These are phyloP conservation scores for Solanum hybrid DNA, from an alignment of 305 asterid genomes.

Conservation along the genomic window DNA sequence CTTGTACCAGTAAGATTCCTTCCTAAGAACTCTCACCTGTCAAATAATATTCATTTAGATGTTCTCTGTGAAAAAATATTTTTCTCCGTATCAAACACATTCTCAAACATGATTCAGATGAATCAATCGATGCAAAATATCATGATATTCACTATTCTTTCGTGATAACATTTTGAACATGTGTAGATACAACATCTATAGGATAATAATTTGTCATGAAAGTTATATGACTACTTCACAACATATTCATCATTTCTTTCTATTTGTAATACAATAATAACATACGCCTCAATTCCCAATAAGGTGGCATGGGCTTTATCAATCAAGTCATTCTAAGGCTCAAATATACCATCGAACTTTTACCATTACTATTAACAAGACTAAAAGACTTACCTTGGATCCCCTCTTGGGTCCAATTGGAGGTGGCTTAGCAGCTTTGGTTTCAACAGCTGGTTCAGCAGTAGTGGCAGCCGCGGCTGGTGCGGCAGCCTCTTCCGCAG, in stretches of 20 bases:
- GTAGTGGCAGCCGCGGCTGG: background rate
- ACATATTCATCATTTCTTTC: background rate
- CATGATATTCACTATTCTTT: background rate
- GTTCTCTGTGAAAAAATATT: background rate
- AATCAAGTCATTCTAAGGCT: background rate
- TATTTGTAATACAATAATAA: too few relatives aligned
- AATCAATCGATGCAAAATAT: background rate
- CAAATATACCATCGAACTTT: background rate
- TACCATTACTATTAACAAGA: background rate
- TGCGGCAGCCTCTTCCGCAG: slow-evolving; percentile 8
- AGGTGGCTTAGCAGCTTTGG: slow-evolving; percentile 26
- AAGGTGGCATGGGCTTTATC: background rate
- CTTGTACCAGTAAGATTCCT: slow-evolving; percentile 36
- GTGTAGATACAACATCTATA: background rate
- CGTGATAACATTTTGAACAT: background rate
- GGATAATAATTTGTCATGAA: background rate
- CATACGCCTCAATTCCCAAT: background rate
- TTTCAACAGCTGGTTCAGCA: slow-evolving; percentile 1
- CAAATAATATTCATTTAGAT: background rate
- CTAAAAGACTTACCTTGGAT: slow-evolving; percentile 7
- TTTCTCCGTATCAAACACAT: background rate
- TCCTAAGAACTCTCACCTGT: slow-evolving; percentile 30
- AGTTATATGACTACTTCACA: background rate
- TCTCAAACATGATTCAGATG: background rate
- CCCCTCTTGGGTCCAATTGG: slow-evolving; percentile 43